A percentile compares a stretch with the other conserved stretches of the same genome.
Conservation (phyloP, 2,329 filamentous ascomycete species). For the Cercospora sojina region DNA sequence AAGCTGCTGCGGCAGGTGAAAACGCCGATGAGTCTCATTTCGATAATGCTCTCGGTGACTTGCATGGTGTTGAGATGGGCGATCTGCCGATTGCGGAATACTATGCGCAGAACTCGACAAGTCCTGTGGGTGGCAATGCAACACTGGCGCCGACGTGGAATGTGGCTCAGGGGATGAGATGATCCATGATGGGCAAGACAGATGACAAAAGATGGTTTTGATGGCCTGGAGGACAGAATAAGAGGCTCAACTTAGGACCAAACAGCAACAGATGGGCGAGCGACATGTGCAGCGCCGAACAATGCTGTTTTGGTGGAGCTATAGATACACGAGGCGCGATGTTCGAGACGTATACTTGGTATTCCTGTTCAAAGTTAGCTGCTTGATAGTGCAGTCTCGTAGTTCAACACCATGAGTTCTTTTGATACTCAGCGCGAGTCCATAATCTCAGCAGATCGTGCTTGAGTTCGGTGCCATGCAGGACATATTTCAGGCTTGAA, state of each 20-base stretch:
- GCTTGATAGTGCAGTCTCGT: background rate
- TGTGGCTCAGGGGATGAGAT: conserved; percentile 22
- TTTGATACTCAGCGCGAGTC: background rate
- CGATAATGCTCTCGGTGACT: conserved; percentile 33
- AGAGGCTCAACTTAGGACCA: background rate
- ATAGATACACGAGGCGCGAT: background rate
- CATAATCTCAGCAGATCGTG: background rate
- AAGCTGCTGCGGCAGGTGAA: conserved; percentile 14
- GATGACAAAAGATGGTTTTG: background rate
- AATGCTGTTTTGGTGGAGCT: background rate
- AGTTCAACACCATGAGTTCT: background rate
- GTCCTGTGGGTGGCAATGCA: conserved; percentile 28
- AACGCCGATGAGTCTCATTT: conserved; percentile 30
- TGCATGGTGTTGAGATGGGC: conserved; percentile 23
- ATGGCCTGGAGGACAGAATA: no score
- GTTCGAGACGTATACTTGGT: background rate
- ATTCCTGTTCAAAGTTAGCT: background rate
- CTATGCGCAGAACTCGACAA: conserved; percentile 29
- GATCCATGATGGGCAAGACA: background rate
- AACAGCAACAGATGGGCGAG: background rate
- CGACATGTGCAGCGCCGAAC: background rate
- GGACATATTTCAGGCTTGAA: no score
- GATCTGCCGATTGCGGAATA: conserved; percentile 29
- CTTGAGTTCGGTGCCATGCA: no score
- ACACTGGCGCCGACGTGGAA: conserved; percentile 32